Evolutionary conservation across 2,329 filamentous ascomycete species (phyloP), one percentile per base, ranked within the genome.

Genomic region (Colletotrichum cuscutae): DNA sequence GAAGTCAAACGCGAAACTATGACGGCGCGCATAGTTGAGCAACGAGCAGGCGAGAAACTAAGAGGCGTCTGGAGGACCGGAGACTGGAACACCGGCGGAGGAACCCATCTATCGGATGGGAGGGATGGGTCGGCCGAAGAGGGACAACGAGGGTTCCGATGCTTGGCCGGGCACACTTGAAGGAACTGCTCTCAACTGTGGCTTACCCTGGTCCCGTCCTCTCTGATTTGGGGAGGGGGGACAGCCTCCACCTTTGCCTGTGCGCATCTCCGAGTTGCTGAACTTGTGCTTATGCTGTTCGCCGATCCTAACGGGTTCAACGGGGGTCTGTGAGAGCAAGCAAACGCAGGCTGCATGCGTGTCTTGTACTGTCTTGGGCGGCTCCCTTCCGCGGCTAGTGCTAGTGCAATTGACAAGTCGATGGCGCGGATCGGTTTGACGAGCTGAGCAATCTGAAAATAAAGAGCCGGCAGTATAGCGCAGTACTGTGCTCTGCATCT

Each of bases 1-100:
- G 60, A 72, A 72, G 70, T 72, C 70, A 72, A 72, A 72, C n/a
- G 54, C 46, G 54, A 72, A 72, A 69, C 59, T 70, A 70, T 70
- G 70, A 69, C 65, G 65, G 59, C 54, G 53, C 60, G 70, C 70
- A 72, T 72, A 72, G 69, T 68, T 52, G 58, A 72, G 65, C 69
- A 68, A 30, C 65, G 24, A 46, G 60, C 28, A 63, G 30, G 28
- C 32, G 60, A 57, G 70, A 69, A 49, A 53, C 46, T 49, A 60
- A 65, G 60, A 64, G 46, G 69, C 60, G 49, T 12, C 42, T 49
- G 22, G 26, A 59, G 65, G 46, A 53, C 54, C 65, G 65, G 65
- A 65, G 70, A 70, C 66, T 65, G 65, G 46, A 61, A 65, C n/a
- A 64, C 53, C 65, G 59, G 37, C 19, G 54, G 65, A 35, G 60